Evolutionary conservation across 768 basidiomycete genomes (phyloP), one percentile per base, ranked within the genome.

Genomic region (Candolleomyces efflorescens): DNA sequence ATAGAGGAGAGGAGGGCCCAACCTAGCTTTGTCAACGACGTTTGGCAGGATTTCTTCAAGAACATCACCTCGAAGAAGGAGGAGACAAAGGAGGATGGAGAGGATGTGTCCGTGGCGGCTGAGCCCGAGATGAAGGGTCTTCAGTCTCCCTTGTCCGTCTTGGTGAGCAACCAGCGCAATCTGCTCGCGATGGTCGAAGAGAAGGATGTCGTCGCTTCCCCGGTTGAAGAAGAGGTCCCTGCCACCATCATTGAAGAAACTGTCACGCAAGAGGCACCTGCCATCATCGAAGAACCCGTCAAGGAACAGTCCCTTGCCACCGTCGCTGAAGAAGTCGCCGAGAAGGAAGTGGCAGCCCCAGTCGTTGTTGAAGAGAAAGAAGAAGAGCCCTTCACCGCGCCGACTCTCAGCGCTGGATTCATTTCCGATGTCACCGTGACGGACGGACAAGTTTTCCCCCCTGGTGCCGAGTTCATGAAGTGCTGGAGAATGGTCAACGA

Each of bases 401-500:
- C 49, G 15, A 7, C 24, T 18, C 65, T 88, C 58, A 76, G 76
- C 38, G 87, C 89, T 3, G 73, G 72, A 5, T 86, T 86, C 59
- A 59, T 92, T 5, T 76, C 76, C 37, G 87, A 92, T 66, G 76
- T 85, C 41, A 92, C 89, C 36, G 85, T 90, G 51, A 75, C 81
- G 3, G 86, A 89, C 62, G 91, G 90, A 0, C 89, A 91, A 63
- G 70, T 76, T 22, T 88, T 93, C 66, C 89, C 90, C 27, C 85
- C 90, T 6, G 92, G 92, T 36, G 90, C 89, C 0, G 89, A 90
- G 67, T 94, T 94, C 64, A 81, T 92, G 55, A 94, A 93, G 71
- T 84, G 83, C 20, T 94, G 92, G 92, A 76, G 78, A 56, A 79
- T 93, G 76, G 60, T 76, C 27, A 94, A 94, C 64, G 80, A 80